Conservation (phyloP, 495 filamentous ascomycete genomes). For the Penicillium arizonense region DNA sequence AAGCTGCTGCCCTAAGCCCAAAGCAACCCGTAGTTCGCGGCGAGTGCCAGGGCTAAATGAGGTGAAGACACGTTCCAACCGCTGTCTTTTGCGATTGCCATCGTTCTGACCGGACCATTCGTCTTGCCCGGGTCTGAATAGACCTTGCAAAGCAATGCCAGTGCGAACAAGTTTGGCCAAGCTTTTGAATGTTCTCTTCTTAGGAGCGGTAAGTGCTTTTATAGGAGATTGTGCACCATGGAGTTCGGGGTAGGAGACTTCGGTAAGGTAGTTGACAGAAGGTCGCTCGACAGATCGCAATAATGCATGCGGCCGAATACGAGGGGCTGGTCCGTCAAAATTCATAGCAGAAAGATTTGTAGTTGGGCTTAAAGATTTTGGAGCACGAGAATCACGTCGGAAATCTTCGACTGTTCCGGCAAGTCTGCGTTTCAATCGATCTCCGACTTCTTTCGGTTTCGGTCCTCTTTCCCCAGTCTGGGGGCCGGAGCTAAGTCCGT, state of each 20-base stretch:
- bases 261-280: neutral
- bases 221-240: constrained; percentile 2
- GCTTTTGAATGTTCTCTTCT: constrained; percentile 24
- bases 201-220: neutral
- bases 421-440: constrained; percentile 30
- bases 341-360: neutral
- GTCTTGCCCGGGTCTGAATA: constrained; percentile 30
- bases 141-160: constrained; percentile 46
- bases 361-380: constrained; percentile 13
- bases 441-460: constrained; percentile 30
- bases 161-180: constrained; percentile 43
- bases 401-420: constrained; percentile 21
- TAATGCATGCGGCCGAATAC: neutral
- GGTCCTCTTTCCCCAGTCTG: constrained; percentile 22
- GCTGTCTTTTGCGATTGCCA: constrained; percentile 19
- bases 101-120: constrained; percentile 7
- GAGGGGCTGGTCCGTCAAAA: neutral
- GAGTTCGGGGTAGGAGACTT: constrained; percentile 20
- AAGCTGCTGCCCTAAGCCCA: constrained; percentile 50
- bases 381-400: constrained; percentile 14
- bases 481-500: constrained; percentile 26
- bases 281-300: neutral
- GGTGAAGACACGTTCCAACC: constrained; percentile 41
- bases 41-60: constrained; percentile 43
- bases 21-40: constrained; percentile 42